These are phyloP conservation scores for Sequoiadendron giganteum DNA, from an alignment of 75 land plant genomes.

Conservation along the genomic window DNA sequence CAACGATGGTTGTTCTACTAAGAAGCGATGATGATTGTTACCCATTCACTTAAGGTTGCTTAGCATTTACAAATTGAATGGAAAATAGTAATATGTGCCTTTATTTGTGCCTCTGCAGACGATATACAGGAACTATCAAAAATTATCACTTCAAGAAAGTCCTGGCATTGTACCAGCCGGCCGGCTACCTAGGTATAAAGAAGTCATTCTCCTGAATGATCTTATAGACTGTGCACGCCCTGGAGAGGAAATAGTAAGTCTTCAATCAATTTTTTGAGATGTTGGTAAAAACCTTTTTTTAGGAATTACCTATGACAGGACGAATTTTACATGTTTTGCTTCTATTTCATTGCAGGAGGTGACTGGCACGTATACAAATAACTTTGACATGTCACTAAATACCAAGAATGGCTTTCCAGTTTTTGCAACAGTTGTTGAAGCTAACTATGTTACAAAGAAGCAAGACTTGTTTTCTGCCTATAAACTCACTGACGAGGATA, in stretches of 20 bases:
- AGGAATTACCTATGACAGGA: background rate
- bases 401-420: constrained; percentile 99
- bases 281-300: background rate
- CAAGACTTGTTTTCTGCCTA: constrained; percentile 96
- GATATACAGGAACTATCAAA: constrained; percentile 96
- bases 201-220: constrained; percentile 93
- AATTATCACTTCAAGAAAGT: constrained; percentile 95
- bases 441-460: constrained; percentile 89
- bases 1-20: no score
- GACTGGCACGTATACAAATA: constrained; percentile 94
- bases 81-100: background rate
- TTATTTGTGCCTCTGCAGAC: constrained; percentile 57
- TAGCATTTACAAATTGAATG: background rate
- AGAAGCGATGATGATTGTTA: background rate
- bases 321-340: background rate
- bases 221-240: constrained; percentile 98
- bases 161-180: constrained; percentile 99
- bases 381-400: constrained; percentile 91
- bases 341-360: constrained; percentile 67
- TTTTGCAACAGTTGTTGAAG: constrained; percentile 98
- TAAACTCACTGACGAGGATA: constrained; percentile 97
- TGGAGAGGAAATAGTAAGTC: constrained; percentile 95
- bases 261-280: background rate
- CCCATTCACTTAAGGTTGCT: background rate
- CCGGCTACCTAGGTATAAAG: constrained; percentile 94